A percentile compares a stretch with the other conserved stretches of the same genome.
Evolutionary conservation across 805 yeast genomes (phyloP).

Genomic region (Candida mattraensis): DNA sequence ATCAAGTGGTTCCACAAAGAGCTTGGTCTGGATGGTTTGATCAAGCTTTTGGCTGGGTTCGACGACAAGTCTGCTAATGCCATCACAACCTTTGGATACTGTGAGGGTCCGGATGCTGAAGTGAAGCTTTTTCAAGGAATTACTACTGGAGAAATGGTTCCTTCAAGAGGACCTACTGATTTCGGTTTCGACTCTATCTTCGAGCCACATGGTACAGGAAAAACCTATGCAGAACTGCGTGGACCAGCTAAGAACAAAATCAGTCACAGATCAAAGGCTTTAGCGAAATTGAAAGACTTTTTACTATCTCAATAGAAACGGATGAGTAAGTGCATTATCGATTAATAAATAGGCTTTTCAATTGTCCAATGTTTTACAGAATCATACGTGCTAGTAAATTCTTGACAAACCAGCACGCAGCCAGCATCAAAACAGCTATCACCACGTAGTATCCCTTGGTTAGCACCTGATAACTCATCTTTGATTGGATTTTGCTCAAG

Average conservation of each 20-base stretch:
- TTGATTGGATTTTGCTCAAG: constrained; percentile 52
- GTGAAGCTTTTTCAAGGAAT: constrained; percentile 83
- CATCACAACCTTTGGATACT: constrained; percentile 88
- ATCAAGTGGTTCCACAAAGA: constrained; percentile 85
- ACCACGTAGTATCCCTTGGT: constrained; percentile 52
- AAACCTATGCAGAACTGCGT: constrained; percentile 89
- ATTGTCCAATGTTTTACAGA: too few species aligned
- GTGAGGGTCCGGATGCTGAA: constrained; percentile 74
- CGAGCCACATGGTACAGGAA: constrained; percentile 70
- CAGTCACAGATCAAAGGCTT: constrained; percentile 86
- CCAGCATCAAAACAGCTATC: constrained; percentile 34
- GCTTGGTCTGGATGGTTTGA: constrained; percentile 75
- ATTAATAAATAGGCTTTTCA: too few species aligned
- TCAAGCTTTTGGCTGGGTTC: constrained; percentile 74
- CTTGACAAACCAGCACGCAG: constrained; percentile 36
- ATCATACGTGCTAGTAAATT: constrained; percentile 28
- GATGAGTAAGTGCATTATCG: constrained; percentile 2
- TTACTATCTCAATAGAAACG: constrained; percentile 28
- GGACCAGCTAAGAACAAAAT: constrained; percentile 73
- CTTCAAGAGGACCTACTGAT: constrained; percentile 69
- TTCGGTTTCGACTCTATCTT: constrained; percentile 97
- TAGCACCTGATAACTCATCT: constrained; percentile 52
- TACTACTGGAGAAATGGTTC: constrained; percentile 79
- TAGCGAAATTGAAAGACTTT: constrained; percentile 65
- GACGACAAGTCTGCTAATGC: constrained; percentile 86